These are phyloP conservation scores for Epichloe glyceriae DNA, from an alignment of 2,329 filamentous ascomycete genomes.

Conservation along the genomic window DNA sequence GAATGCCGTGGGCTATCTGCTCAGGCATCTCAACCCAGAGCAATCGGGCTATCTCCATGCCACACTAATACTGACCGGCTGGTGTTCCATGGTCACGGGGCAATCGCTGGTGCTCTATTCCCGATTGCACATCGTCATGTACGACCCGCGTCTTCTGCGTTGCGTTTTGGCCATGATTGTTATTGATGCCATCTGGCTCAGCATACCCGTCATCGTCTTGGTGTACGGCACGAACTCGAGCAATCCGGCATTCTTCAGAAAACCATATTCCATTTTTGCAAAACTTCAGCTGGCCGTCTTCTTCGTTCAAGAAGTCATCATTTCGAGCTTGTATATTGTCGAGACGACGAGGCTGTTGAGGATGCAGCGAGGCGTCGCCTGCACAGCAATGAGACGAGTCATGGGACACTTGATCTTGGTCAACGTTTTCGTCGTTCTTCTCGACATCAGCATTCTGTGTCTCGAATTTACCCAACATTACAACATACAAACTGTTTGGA, in stretches of 20 bases:
- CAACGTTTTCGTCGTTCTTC: constrained; percentile 28
- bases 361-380: constrained; percentile 21
- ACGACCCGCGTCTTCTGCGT: constrained; percentile 33
- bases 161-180: constrained; percentile 45
- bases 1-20: constrained; percentile 30
- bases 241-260: constrained; percentile 10
- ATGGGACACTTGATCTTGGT: constrained; percentile 23
- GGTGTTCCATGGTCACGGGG: constrained; percentile 43
- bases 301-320: constrained; percentile 39
- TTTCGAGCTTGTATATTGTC: constrained; percentile 39
- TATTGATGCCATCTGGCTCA: constrained; percentile 35
- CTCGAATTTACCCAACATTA: constrained; percentile 20
- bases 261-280: constrained; percentile 32
- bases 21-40: constrained; percentile 20
- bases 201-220: constrained; percentile 40
- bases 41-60: constrained; percentile 9
- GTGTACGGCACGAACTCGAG: constrained; percentile 36
- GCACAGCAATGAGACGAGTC: constrained; percentile 8
- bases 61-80: constrained; percentile 18
- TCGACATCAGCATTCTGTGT: constrained; percentile 25
- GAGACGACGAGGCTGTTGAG: constrained; percentile 36
- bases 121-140: constrained; percentile 44
- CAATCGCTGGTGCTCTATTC: constrained; percentile 50
- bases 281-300: constrained; percentile 43
- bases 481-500: constrained; percentile 21